Conservation (phyloP, 768 basidiomycete genomes). For the Exsudoporus frostii region DNA sequence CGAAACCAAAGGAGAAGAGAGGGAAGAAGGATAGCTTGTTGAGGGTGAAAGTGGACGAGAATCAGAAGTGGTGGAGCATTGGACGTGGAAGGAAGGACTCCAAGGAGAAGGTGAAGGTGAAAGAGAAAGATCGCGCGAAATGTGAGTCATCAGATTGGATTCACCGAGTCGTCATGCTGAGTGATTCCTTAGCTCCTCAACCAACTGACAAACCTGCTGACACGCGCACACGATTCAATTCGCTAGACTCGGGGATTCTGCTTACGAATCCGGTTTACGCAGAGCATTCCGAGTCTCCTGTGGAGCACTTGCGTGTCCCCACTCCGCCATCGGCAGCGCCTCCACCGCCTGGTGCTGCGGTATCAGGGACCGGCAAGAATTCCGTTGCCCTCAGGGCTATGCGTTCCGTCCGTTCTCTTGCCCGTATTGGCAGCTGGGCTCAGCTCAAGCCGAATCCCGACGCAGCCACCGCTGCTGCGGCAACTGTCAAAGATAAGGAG, state of each 20-base stretch:
- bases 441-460: conserved; percentile 45
- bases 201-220: conserved; percentile 34
- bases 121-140: conserved; percentile 38
- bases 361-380: conserved; percentile 36
- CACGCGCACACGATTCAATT: conserved; percentile 57
- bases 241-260: conserved; percentile 47
- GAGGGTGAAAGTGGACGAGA: conserved; percentile 45
- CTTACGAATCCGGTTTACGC: conserved; percentile 25
- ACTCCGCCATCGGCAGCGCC: conserved; percentile 32
- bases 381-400: conserved; percentile 80
- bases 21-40: conserved; percentile 33
- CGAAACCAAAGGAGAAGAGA: conserved; percentile 34
- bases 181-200: conserved; percentile 41
- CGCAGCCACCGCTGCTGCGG: conserved; percentile 23
- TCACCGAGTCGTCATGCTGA: conserved; percentile 3
- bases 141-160: conserved; percentile 11
- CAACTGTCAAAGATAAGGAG: conserved; percentile 29
- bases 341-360: conserved; percentile 34
- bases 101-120: conserved; percentile 53
- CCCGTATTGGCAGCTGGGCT: conserved; percentile 71
- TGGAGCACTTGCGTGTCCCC: conserved; percentile 14
- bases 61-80: conserved; percentile 81
- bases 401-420: conserved; percentile 68
- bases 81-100: conserved; percentile 71
- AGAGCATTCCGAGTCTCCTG: conserved; percentile 14